Evolutionary conservation across 2,329 filamentous ascomycete genomes (phyloP), one percentile per base, ranked within the genome.

Genomic region (Bipolaris gigantea): DNA sequence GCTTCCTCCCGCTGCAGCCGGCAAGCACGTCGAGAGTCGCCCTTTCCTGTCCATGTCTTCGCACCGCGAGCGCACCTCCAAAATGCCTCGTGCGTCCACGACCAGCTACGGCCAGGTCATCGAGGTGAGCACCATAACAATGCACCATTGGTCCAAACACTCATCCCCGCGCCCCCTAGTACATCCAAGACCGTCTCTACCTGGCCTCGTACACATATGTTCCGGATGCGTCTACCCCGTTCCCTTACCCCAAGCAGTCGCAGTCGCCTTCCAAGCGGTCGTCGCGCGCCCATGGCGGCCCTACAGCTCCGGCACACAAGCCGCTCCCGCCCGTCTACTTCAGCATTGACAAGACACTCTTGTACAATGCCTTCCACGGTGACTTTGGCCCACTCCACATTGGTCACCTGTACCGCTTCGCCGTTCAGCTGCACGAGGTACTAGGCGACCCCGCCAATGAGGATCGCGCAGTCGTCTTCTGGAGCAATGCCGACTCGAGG

Each of bases 341-440:
- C 77, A 93, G 91, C 46, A 87, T 97, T 63, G 94, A 99, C 73
- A 90, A 96, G 72, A 88, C 82, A 36, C 86, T 99, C 40, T 83
- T 96, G 42, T 99, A 99, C 82, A 99, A 99, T 75, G 92, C 93
- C 30, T 99, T 99, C 77, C 92, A 97, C 77, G 92, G 95, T 69
- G 94, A 99, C 78, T 99, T 99, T 75, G 94, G 94, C 67, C 94
- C 94, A 69, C 81, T 99, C 55, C 94, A 99, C 79, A 96, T 99
- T 64, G 94, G 94, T 23, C 94, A 99, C 74, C 80, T 99, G 36
- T 99, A 97, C 81, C 86, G 94, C 59, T 99, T 97, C 75, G 93
- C 94, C 4, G 89, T 97, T 49, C 88, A 93, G 67, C 91, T 99
- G 72, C 94, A 99, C 72, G 93, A 97, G 67, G 91, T 97, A 42